These are phyloP conservation scores for Westerdykella ornata DNA, from an alignment of 2,329 filamentous ascomycete genomes.

Conservation along the genomic window DNA sequence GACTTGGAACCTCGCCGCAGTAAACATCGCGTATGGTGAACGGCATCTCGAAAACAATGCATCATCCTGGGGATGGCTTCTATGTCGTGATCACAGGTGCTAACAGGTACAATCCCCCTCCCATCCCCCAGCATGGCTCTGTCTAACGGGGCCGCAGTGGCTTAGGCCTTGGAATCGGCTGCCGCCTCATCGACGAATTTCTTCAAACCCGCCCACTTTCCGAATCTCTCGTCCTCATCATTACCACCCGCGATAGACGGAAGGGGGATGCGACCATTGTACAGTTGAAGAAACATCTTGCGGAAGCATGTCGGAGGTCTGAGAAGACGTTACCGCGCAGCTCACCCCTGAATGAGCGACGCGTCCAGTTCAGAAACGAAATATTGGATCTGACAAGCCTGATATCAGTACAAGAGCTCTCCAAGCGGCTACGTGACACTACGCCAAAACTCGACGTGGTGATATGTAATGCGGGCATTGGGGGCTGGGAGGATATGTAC, in stretches of 20 bases:
- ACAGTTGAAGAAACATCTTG: conserved; percentile 58
- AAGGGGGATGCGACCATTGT: conserved; percentile 70
- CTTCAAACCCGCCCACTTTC: conserved; percentile 59
- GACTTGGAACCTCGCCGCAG: too few species aligned
- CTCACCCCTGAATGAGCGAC: conserved; percentile 36
- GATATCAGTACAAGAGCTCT: conserved; percentile 49
- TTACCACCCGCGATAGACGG: conserved; percentile 68
- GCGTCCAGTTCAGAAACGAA: conserved; percentile 51
- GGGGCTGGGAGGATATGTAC: conserved; percentile 74
- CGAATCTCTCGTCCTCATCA: conserved; percentile 69
- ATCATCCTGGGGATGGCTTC: conserved; percentile 33
- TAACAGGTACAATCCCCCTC: conserved; percentile 58
- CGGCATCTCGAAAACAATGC: conserved; percentile 12
- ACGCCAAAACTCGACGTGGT: conserved; percentile 70
- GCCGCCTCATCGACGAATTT: conserved; percentile 86
- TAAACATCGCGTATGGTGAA: too few species aligned
- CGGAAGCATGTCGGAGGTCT: conserved; percentile 38
- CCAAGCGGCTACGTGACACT: conserved; percentile 46
- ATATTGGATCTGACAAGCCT: conserved; percentile 53
- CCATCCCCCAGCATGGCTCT: background rate
- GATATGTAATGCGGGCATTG: conserved; percentile 82
- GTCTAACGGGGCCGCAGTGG: conserved; percentile 55
- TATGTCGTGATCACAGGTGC: conserved; percentile 73
- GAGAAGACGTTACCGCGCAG: conserved; percentile 35
- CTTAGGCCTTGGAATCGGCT: conserved; percentile 75